A percentile compares a stretch with the other conserved stretches of the same genome.
phyloP scores from a whole-genome alignment of 2,329 filamentous ascomycete species.

The Nemania serpens region DNA sequence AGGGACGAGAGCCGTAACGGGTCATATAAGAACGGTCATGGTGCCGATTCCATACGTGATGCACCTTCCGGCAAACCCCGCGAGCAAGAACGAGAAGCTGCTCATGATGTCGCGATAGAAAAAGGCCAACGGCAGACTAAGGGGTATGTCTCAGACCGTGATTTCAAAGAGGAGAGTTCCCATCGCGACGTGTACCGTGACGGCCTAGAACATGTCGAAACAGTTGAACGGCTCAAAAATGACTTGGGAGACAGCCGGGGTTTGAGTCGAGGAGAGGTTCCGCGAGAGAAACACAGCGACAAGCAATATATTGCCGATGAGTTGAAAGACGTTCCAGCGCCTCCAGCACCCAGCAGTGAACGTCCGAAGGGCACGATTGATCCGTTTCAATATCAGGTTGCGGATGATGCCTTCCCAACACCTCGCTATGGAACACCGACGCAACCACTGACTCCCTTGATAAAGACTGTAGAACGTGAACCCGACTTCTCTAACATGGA shows the following conservation, averaged over 20 bases:
- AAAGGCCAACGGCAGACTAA: constrained; percentile 30
- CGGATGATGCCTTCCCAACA: constrained; percentile 56
- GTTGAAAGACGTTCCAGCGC: constrained; percentile 38
- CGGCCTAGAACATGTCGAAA: constrained; percentile 39
- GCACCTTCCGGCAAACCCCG: constrained; percentile 34
- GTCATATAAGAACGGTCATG: constrained; percentile 33
- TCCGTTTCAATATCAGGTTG: constrained; percentile 63
- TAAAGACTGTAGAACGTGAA: constrained; percentile 60
- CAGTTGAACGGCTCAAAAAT: constrained; percentile 30
- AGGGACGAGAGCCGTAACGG: constrained; percentile 28
- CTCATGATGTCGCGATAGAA: constrained; percentile 30
- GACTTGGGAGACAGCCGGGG: constrained; percentile 27
- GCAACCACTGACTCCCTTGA: constrained; percentile 53
- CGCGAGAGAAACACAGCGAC: constrained; percentile 27
- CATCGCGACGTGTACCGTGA: constrained; percentile 38
- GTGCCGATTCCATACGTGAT: constrained; percentile 39
- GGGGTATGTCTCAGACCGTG: constrained; percentile 27
- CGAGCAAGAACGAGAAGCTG: constrained; percentile 31
- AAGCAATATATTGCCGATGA: constrained; percentile 26
- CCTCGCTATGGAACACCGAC: constrained; percentile 47
- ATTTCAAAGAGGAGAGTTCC: constrained; percentile 30
- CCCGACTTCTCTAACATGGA: constrained; percentile 51
- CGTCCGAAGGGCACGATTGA: constrained; percentile 48
- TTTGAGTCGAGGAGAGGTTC: constrained; percentile 40
- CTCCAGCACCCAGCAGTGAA: constrained; percentile 34